phyloP scores from a whole-genome alignment of 2,329 filamentous ascomycete species.

The Fusarium agapanthi region DNA sequence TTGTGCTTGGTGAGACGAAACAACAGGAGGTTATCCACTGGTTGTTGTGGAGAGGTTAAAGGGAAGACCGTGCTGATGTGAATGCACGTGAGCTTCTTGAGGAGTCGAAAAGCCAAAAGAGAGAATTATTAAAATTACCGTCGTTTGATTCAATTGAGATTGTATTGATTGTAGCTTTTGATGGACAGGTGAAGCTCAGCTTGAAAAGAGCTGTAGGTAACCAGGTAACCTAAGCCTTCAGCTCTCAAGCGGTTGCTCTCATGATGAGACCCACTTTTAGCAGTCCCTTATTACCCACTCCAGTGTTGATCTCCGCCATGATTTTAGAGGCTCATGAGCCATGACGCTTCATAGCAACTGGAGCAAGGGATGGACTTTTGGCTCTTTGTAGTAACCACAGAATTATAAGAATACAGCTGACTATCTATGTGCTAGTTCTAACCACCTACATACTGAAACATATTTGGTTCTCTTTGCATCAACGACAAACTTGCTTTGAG shows the following conservation, averaged over 20 bases:
- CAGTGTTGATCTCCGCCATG: neutral
- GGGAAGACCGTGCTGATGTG: neutral
- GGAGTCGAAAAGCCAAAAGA: neutral
- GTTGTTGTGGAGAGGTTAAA: neutral
- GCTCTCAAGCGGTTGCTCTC: conserved; percentile 13
- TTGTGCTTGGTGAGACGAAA: neutral
- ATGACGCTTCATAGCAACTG: neutral
- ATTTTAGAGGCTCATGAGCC: conserved; percentile 5
- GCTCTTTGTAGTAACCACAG: neutral
- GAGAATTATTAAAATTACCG: neutral
- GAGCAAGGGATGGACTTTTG: neutral
- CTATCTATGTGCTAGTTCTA: fast-evolving
- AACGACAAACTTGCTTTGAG: neutral
- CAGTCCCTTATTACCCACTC: neutral
- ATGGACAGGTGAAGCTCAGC: neutral
- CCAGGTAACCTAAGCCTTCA: neutral
- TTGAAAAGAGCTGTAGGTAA: conserved; percentile 13
- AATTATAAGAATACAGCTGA: neutral
- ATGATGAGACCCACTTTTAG: conserved; percentile 5
- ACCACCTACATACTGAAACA: neutral
- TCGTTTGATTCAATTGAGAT: neutral
- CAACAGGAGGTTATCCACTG: conserved; percentile 16
- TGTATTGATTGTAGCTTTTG: neutral
- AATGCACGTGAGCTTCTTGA: neutral
- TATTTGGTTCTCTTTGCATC: neutral